Percentiles rank a stretch among this genome's conserved stretches.
Evolutionary conservation across 2,329 filamentous ascomycete genomes (phyloP).

Genomic region (Parascedosporium putredinis): DNA sequence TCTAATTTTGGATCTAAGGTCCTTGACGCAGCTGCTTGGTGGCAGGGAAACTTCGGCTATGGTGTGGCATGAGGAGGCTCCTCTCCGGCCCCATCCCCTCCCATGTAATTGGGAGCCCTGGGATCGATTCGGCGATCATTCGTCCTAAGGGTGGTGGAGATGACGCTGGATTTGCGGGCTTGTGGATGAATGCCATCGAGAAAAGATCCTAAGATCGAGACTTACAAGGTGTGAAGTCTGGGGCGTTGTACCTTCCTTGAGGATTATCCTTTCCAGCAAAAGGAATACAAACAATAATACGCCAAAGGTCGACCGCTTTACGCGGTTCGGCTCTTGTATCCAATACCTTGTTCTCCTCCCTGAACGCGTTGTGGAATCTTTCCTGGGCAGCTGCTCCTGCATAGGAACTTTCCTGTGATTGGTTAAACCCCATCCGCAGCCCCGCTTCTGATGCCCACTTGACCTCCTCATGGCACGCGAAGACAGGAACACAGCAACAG

Average conservation of each 20-base stretch:
- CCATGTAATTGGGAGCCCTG: no score
- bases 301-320: conserved; percentile 3
- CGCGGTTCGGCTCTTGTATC: background rate
- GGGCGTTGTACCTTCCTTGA: background rate
- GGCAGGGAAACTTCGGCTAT: no score
- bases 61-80: no score
- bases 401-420: background rate
- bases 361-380: background rate
- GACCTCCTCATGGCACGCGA: background rate
- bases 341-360: background rate
- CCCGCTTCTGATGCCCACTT: conserved; percentile 1
- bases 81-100: no score
- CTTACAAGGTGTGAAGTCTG: no score
- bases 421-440: background rate
- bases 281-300: background rate
- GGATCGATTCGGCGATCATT: background rate
- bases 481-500: background rate
- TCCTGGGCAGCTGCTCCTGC: background rate
- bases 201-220: no score
- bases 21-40: no score
- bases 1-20: no score
- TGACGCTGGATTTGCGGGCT: background rate
- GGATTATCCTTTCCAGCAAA: background rate
- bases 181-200: background rate
- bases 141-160: background rate